Evolutionary conservation across 2,329 filamentous ascomycete species (phyloP).

Genomic region (Sporothrix humicola): DNA sequence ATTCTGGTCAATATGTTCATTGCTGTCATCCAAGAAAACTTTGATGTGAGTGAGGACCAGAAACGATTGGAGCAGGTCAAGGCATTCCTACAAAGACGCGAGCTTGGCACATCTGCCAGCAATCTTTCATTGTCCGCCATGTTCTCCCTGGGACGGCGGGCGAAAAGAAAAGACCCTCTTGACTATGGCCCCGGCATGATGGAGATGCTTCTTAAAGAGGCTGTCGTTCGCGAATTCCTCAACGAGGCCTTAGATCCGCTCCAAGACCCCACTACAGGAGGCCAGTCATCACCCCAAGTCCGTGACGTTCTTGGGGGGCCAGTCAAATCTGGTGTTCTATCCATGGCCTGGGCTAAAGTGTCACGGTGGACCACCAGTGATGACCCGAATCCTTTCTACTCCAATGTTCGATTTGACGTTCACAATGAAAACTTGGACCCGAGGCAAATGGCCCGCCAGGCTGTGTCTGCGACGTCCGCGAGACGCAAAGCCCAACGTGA

Average conservation of each 20-base stretch:
- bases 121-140: conserved; percentile 79
- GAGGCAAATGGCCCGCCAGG: conserved; percentile 86
- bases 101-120: conserved; percentile 72
- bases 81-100: conserved; percentile 89
- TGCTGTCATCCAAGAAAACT: conserved; percentile 99
- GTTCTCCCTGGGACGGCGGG: conserved; percentile 66
- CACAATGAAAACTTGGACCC: conserved; percentile 82
- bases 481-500: conserved; percentile 88
- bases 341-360: conserved; percentile 66
- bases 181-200: conserved; percentile 91
- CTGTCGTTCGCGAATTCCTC: conserved; percentile 91
- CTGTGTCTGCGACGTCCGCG: conserved; percentile 79
- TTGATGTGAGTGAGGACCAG: conserved; percentile 97
- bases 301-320: conserved; percentile 42
- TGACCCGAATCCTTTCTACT: conserved; percentile 95
- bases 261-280: conserved; percentile 48
- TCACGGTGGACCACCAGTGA: conserved; percentile 62
- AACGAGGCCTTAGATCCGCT: conserved; percentile 68
- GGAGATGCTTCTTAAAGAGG: conserved; percentile 96
- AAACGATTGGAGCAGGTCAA: conserved; percentile 97
- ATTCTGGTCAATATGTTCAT: conserved; percentile 99
- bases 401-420: conserved; percentile 70
- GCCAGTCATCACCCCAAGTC: conserved; percentile 46
- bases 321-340: conserved; percentile 63
- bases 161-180: conserved; percentile 75